phyloP scores from a whole-genome alignment of 345 rosid genomes.

The Salix purpurea region DNA sequence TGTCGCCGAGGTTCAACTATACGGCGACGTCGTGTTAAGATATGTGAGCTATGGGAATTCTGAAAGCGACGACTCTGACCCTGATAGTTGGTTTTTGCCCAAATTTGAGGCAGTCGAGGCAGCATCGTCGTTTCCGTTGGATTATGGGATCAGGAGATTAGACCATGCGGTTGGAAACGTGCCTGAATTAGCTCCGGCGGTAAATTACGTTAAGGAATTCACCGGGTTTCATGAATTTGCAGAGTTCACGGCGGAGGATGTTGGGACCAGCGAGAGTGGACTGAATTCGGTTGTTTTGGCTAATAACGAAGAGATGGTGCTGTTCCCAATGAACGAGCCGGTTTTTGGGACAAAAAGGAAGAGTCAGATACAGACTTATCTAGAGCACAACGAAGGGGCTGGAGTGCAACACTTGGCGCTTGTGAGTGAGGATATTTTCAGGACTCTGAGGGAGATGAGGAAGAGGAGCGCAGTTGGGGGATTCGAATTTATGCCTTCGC shows the following conservation, averaged over 20 bases:
- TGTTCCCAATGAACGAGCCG: slow-evolving; percentile 85
- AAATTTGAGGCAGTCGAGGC: slow-evolving; percentile 54
- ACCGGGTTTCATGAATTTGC: slow-evolving; percentile 94
- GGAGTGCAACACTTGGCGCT: slow-evolving; percentile 86
- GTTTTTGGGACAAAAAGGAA: slow-evolving; percentile 86
- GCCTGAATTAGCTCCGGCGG: slow-evolving; percentile 58
- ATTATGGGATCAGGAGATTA: slow-evolving; percentile 66
- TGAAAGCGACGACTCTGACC: neutral
- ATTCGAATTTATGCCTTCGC: slow-evolving; percentile 91
- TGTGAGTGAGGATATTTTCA: slow-evolving; percentile 66
- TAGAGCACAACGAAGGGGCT: slow-evolving; percentile 91
- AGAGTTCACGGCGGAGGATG: slow-evolving; percentile 86
- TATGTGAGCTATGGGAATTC: slow-evolving; percentile 49
- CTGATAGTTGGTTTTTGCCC: slow-evolving; percentile 46
- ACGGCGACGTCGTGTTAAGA: slow-evolving; percentile 84
- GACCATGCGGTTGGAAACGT: slow-evolving; percentile 97
- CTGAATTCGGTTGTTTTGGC: slow-evolving; percentile 75
- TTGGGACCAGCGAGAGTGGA: slow-evolving; percentile 89
- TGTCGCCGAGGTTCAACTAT: slow-evolving; percentile 67
- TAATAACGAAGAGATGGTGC: slow-evolving; percentile 69
- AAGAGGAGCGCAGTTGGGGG: slow-evolving; percentile 77
- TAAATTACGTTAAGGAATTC: slow-evolving; percentile 58
- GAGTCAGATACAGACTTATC: slow-evolving; percentile 89
- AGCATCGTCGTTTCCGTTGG: slow-evolving; percentile 52
- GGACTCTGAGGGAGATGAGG: slow-evolving; percentile 76